Percentiles rank a stretch among this genome's conserved stretches.
Evolutionary conservation across 208 protist species (phyloP).

Genomic region (Histomonas meleagridis): DNA sequence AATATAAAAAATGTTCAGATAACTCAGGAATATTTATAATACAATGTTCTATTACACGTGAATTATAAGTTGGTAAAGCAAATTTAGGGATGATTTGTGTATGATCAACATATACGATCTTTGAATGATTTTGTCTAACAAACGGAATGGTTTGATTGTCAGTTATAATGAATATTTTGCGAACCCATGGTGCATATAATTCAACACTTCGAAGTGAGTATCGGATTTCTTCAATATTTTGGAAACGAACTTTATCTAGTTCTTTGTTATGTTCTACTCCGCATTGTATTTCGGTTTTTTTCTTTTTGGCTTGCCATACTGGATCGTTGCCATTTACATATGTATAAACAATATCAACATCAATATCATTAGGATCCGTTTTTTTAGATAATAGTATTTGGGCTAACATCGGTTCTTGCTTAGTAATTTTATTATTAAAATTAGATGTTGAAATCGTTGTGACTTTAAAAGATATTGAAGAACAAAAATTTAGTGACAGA

Average conservation of each 20-base stretch:
- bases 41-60: neutral
- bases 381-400: no score
- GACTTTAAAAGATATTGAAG: no score
- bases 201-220: neutral
- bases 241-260: neutral
- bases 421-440: no score
- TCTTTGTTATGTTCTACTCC: neutral
- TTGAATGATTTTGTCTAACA: neutral
- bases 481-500: no score
- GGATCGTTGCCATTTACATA: neutral
- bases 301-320: neutral
- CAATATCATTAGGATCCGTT: no score
- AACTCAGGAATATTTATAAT: neutral
- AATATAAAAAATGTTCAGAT: neutral
- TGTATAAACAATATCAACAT: neutral
- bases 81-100: neutral
- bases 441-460: no score
- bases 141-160: neutral
- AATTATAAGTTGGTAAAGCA: neutral
- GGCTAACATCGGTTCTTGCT: no score
- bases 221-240: neutral
- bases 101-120: neutral
- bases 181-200: neutral
- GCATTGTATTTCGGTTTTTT: neutral
- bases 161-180: neutral